These are phyloP conservation scores for Cladosporium colombiae DNA, from an alignment of 2,329 filamentous ascomycete species.

Conservation along the genomic window DNA sequence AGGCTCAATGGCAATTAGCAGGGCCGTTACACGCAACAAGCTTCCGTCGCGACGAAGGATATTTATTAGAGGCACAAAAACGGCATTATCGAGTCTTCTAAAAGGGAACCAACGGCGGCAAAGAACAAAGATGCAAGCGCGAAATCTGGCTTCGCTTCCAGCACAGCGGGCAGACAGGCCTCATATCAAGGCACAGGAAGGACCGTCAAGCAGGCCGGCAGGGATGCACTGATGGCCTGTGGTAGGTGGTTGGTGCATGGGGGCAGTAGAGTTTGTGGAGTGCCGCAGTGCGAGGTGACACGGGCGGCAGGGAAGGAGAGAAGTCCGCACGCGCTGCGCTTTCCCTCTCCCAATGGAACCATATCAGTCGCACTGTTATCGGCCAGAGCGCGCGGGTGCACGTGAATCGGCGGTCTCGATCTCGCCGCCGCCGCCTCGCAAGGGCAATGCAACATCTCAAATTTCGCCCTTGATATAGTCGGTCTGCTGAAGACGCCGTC, in stretches of 20 bases:
- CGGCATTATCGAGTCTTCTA: not conserved
- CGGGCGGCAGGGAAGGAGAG: not conserved
- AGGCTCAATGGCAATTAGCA: not conserved
- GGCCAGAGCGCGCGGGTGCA: not conserved
- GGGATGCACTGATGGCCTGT: slow-evolving; percentile 9
- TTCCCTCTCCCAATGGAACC: not conserved
- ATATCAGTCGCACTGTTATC: not conserved
- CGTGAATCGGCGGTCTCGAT: not conserved
- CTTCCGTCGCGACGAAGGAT: not conserved
- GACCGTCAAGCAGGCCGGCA: not conserved
- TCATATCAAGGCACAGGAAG: slow-evolving; percentile 14
- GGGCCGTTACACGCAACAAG: not conserved
- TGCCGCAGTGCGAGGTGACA: not conserved
- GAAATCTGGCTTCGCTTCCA: not conserved
- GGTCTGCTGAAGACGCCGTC: not conserved
- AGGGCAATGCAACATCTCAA: not conserved
- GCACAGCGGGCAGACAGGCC: not conserved
- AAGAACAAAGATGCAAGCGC: not conserved
- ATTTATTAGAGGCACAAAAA: not conserved
- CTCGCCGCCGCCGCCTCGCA: not conserved
- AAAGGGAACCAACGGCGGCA: not conserved
- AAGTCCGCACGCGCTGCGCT: slow-evolving; percentile 4
- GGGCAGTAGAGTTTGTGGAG: slow-evolving; percentile 6
- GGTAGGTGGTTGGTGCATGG: slow-evolving; percentile 10
- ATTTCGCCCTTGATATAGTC: not conserved